These are phyloP conservation scores for Antarctomyces pellizariae DNA, from an alignment of 495 filamentous ascomycete genomes.

Conservation along the genomic window DNA sequence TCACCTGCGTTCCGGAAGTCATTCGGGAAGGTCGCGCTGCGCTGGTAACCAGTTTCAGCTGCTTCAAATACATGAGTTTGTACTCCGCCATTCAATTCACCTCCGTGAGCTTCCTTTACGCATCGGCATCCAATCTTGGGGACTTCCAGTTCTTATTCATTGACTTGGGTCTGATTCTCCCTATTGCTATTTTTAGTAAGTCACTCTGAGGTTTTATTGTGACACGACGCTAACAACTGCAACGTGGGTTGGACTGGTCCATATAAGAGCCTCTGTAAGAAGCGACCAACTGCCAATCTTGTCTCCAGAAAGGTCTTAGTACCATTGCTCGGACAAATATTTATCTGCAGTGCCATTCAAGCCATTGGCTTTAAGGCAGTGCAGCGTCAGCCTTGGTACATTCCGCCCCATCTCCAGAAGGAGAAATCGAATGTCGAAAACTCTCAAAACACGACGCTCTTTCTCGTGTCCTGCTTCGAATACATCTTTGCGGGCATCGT, in stretches of 20 bases:
- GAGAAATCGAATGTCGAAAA: conserved; percentile 68
- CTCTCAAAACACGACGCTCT: conserved; percentile 78
- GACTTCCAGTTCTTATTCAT: conserved; percentile 98
- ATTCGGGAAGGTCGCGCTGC: conserved; percentile 90
- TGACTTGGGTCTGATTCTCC: conserved; percentile 77
- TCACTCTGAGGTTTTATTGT: conserved; percentile 3
- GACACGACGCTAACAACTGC: conserved; percentile 6
- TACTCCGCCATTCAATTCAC: conserved; percentile 99
- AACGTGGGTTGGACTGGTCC: conserved; percentile 86
- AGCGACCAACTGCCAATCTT: conserved; percentile 76
- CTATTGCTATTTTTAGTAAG: conserved; percentile 88
- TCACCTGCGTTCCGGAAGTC: conserved; percentile 83
- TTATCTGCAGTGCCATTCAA: conserved; percentile 61
- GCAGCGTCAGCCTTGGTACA: conserved; percentile 60
- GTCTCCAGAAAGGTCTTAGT: conserved; percentile 85
- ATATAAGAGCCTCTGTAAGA: conserved; percentile 51
- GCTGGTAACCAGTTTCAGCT: conserved; percentile 93
- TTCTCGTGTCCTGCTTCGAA: conserved; percentile 77
- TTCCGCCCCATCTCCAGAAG: conserved; percentile 47
- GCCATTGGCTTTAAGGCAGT: conserved; percentile 47
- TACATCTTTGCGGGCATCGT: conserved; percentile 80
- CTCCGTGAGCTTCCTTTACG: conserved; percentile 94
- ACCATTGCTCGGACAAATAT: conserved; percentile 73
- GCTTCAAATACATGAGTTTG: conserved; percentile 98
- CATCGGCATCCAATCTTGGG: conserved; percentile 82